These are phyloP conservation scores for Trypanosoma rangeli DNA, from an alignment of 208 protist species.

Conservation along the genomic window DNA sequence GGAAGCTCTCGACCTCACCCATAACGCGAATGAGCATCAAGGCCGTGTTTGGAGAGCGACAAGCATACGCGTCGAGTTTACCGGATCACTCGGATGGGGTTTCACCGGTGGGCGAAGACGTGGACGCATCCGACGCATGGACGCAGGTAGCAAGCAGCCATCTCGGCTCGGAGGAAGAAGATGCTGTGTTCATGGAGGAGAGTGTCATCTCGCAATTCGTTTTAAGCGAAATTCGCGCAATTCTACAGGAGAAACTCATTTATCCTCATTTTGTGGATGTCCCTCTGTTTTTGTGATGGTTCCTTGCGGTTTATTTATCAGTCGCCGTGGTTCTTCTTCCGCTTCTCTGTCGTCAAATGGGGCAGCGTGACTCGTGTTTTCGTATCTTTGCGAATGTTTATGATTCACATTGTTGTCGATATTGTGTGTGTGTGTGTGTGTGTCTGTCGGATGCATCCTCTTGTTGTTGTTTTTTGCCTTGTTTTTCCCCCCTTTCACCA, in stretches of 20 bases:
- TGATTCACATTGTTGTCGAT: neutral
- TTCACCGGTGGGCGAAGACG: constrained; percentile 14
- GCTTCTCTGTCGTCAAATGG: neutral
- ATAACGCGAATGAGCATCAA: constrained; percentile 65
- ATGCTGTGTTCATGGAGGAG: constrained; percentile 65
- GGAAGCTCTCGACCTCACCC: constrained; percentile 57
- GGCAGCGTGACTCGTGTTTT: neutral
- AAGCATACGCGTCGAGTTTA: neutral
- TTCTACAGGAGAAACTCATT: constrained; percentile 68
- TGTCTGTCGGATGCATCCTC: too few relatives aligned
- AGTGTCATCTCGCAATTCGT: constrained; percentile 67
- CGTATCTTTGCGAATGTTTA: neutral
- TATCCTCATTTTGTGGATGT: constrained; percentile 70
- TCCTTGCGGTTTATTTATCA: constrained; percentile 2
- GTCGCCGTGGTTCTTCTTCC: neutral
- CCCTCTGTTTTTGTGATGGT: constrained; percentile 30
- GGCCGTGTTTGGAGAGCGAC: constrained; percentile 52
- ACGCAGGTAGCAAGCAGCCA: constrained; percentile 33
- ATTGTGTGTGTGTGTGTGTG: too few relatives aligned
- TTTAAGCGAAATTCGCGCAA: constrained; percentile 59
- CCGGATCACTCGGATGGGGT: constrained; percentile 5
- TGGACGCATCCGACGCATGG: constrained; percentile 26
- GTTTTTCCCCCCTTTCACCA: neutral
- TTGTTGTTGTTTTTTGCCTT: constrained; percentile 3
- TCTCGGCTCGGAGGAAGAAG: constrained; percentile 34